Evolutionary conservation across 2,329 filamentous ascomycete species (phyloP).

Genomic region (Colletotrichum filicis): DNA sequence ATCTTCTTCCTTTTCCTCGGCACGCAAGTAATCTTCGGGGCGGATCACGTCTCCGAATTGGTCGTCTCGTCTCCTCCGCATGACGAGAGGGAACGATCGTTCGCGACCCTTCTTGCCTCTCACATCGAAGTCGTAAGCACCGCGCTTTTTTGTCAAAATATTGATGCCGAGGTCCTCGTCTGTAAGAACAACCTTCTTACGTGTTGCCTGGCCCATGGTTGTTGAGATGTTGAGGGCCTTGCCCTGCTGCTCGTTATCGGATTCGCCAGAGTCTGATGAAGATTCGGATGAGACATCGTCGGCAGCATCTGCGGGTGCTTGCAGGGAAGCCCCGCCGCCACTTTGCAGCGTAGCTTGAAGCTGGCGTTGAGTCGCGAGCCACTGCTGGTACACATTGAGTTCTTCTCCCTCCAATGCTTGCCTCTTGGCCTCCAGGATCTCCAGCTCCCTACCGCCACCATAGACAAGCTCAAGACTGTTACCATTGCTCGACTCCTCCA

Average conservation of each 20-base stretch:
- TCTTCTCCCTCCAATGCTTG: conserved; percentile 80
- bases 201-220: conserved; percentile 82
- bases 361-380: conserved; percentile 87
- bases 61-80: conserved; percentile 82
- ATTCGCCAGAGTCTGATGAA: conserved; percentile 87
- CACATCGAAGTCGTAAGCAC: conserved; percentile 93
- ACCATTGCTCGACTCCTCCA: conserved; percentile 64
- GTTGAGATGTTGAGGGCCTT: conserved; percentile 90
- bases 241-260: conserved; percentile 89
- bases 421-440: conserved; percentile 70
- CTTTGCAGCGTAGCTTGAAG: conserved; percentile 83
- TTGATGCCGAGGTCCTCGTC: conserved; percentile 95
- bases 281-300: conserved; percentile 90
- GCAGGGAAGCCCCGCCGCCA: conserved; percentile 73
- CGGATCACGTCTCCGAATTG: conserved; percentile 95
- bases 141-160: conserved; percentile 86
- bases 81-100: conserved; percentile 88
- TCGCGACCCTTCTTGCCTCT: conserved; percentile 92
- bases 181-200: conserved; percentile 86
- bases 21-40: conserved; percentile 91
- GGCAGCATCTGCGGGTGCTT: conserved; percentile 77
- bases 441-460: conserved; percentile 70
- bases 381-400: conserved; percentile 87
- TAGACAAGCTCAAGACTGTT: conserved; percentile 75
- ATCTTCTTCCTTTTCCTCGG: conserved; percentile 87